A percentile compares a stretch with the other conserved stretches of the same genome.
Conservation (phyloP, 2,329 filamentous ascomycete species). For the Monosporascus sp. region DNA sequence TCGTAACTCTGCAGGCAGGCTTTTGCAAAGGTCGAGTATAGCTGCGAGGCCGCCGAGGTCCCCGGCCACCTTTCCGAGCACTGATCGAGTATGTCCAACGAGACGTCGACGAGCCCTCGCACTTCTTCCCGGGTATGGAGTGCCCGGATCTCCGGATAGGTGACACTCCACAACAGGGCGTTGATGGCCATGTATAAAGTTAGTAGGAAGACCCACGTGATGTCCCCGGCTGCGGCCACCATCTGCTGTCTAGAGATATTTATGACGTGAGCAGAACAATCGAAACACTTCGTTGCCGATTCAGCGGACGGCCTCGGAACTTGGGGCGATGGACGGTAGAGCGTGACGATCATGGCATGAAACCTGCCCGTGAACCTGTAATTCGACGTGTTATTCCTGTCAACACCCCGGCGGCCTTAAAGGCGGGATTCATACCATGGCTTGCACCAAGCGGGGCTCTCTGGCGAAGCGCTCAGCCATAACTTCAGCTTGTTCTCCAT, state of each 20-base stretch:
- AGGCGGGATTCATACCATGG: constrained; percentile 57
- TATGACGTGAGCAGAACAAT: constrained; percentile 77
- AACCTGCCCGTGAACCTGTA: constrained; percentile 61
- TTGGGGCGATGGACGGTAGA: constrained; percentile 88
- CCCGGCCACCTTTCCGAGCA: constrained; percentile 90
- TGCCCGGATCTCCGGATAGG: constrained; percentile 75
- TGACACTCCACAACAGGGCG: constrained; percentile 85
- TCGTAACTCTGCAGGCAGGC: constrained; percentile 89
- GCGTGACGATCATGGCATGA: constrained; percentile 82
- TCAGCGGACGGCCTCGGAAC: constrained; percentile 74
- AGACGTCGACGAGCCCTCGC: constrained; percentile 65
- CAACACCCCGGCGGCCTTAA: too few species aligned
- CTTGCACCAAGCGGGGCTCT: constrained; percentile 65
- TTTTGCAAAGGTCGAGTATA: constrained; percentile 80
- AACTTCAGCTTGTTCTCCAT: constrained; percentile 74
- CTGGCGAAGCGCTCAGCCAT: constrained; percentile 74
- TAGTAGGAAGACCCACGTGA: constrained; percentile 91
- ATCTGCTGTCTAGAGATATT: constrained; percentile 76
- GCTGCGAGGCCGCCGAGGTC: constrained; percentile 72
- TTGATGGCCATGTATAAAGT: constrained; percentile 89
- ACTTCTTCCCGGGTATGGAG: constrained; percentile 70
- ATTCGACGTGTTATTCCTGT: constrained; percentile 11
- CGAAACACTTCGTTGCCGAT: constrained; percentile 78
- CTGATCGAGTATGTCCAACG: constrained; percentile 71
- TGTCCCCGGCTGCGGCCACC: constrained; percentile 66